These are phyloP conservation scores for Athelia psychrophila DNA, from an alignment of 1,284 basidiomycete species.

Conservation along the genomic window DNA sequence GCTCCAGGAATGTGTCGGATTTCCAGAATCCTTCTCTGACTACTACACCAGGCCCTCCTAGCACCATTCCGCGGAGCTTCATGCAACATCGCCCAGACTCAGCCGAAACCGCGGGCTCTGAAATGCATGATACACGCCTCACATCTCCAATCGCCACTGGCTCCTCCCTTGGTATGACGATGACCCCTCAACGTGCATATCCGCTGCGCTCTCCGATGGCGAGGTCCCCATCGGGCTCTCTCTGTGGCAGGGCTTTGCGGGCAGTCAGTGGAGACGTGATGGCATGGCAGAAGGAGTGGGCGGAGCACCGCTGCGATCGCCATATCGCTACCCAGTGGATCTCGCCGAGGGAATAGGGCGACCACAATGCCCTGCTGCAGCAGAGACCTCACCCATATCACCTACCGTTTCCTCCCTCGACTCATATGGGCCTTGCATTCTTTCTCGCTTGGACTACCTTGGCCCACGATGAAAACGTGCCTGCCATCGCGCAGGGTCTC, in stretches of 20 bases:
- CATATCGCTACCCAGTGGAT: too few relatives aligned
- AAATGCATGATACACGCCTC: constrained; percentile 13
- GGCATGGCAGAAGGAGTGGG: constrained; percentile 9
- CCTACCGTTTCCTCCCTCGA: background rate
- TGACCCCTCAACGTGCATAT: constrained; percentile 24
- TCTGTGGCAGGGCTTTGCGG: constrained; percentile 51
- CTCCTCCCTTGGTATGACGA: constrained; percentile 20
- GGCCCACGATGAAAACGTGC: constrained; percentile 13
- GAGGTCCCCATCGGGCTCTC: constrained; percentile 67
- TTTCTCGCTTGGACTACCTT: background rate
- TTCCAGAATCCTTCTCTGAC: background rate
- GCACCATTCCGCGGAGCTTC: too few relatives aligned
- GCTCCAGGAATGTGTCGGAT: background rate
- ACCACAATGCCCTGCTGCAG: background rate
- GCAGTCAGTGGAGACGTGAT: constrained; percentile 32
- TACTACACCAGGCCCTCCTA: too few relatives aligned
- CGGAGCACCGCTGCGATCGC: too few relatives aligned
- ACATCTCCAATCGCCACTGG: constrained; percentile 23
- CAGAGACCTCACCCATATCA: background rate
- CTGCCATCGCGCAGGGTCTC: background rate
- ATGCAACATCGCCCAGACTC: background rate
- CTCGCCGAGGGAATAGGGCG: background rate
- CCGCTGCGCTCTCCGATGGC: constrained; percentile 45
- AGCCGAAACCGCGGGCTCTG: background rate
- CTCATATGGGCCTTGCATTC: background rate